phyloP scores from a whole-genome alignment of 306 rosid genomes.

The Potentilla sterilis region DNA sequence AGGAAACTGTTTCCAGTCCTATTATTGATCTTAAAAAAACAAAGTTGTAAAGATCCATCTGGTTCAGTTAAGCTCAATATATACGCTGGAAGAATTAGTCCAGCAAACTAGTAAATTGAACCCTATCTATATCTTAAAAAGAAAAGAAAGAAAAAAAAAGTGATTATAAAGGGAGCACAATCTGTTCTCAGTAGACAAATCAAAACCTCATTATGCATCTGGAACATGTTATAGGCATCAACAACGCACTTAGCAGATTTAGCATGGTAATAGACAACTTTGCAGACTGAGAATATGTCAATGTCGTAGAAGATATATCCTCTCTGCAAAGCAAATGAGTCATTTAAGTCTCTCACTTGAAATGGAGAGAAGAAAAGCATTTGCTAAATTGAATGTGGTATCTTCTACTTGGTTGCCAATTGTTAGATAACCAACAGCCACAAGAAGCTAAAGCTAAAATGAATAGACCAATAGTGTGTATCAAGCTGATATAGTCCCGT shows the following conservation, averaged over 20 bases:
- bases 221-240: slow-evolving; percentile 34
- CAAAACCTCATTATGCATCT: slow-evolving; percentile 14
- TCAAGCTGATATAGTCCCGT: neutral
- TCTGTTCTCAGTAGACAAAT: neutral
- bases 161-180: neutral
- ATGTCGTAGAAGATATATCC: slow-evolving; percentile 27
- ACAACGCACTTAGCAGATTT: slow-evolving; percentile 32
- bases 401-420: neutral
- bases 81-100: neutral
- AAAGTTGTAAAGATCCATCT: neutral
- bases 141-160: neutral
- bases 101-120: neutral
- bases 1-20: neutral
- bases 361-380: slow-evolving; percentile 25
- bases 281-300: slow-evolving; percentile 48
- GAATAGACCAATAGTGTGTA: neutral
- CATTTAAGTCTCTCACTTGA: slow-evolving; percentile 37
- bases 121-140: neutral
- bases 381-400: slow-evolving; percentile 11
- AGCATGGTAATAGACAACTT: slow-evolving; percentile 37
- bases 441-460: neutral
- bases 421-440: neutral
- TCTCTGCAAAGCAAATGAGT: slow-evolving; percentile 52
- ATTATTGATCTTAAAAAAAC: neutral
- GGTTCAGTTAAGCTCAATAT: neutral